Base-by-base conservation (phyloP, 108 stramenopile species). In the Stephanodiscus triporus region DNA sequence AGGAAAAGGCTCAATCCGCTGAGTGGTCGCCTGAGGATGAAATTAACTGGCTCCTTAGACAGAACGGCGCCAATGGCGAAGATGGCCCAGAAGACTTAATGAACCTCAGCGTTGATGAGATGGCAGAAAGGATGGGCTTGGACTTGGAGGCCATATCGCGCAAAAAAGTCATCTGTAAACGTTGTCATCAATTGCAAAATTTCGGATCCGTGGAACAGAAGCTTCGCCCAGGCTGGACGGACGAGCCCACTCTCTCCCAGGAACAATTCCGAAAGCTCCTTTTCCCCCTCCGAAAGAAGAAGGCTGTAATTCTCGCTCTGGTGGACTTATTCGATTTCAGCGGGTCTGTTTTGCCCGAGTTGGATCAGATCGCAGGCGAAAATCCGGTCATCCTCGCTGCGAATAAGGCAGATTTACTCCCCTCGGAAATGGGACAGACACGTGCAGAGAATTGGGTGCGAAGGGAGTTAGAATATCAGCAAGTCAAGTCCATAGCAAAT, bases 321-420 rank as follows among this genome's bases (percentile, higher is more conserved):
- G 85, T 96, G 8, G 95, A 96, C 67, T 68, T 96, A 45, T 96
- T 96, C 79, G 95, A 96, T 75, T 96, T 96, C 75, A 85, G 81
- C 37, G 95, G 92, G 51, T 93, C 95, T 47, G 90, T 94, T 3
- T 66, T 96, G 14, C 90, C 91, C 11, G 91, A 94, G 68, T 75
- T 96, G 22, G 92, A 96, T 84, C 85, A 78, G 19, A 91, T 96
- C 59, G 92, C 92, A 19, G 91, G 92, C n/a, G 91, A 92, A n/a
- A 92, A 93, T 76, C 91, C 91, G 32, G 95, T 96, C 22, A 93
- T 96, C 62, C 68, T 96, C 34, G 95, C 90, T 4, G 95, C 92
- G 34, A 96, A 96, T 66, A 96, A 96, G 66, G 90, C 86, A 2
- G 95, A 96, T 75, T 78, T 96, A 37, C 74, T 96, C 22, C 95